phyloP scores from a whole-genome alignment of 495 filamentous ascomycete species.

The Talaromyces proteolyticus region DNA sequence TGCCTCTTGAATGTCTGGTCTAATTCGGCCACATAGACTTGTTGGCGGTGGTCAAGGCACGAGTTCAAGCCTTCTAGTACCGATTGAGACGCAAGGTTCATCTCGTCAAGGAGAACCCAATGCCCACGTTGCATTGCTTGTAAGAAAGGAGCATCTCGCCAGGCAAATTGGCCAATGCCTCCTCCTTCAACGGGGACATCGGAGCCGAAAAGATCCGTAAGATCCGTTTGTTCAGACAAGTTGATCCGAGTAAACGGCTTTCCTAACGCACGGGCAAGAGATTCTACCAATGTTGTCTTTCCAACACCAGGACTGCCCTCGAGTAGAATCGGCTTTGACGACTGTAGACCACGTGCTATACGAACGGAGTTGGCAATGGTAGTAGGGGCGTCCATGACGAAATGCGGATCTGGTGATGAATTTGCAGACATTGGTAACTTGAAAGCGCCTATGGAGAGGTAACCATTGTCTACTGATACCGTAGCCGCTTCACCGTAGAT shows the following conservation, averaged over 20 bases:
- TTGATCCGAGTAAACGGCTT: slow-evolving; percentile 88
- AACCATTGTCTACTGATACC: slow-evolving; percentile 38
- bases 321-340: slow-evolving; percentile 83
- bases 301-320: slow-evolving; percentile 97
- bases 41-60: slow-evolving; percentile 93
- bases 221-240: slow-evolving; percentile 92
- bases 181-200: slow-evolving; percentile 92
- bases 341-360: slow-evolving; percentile 83
- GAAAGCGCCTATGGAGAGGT: slow-evolving; percentile 68
- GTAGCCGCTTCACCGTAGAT: slow-evolving; percentile 55
- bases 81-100: slow-evolving; percentile 97
- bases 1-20: slow-evolving; percentile 89
- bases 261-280: slow-evolving; percentile 71
- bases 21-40: slow-evolving; percentile 91
- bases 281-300: slow-evolving; percentile 88
- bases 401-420: slow-evolving; percentile 50
- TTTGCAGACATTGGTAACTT: slow-evolving; percentile 46
- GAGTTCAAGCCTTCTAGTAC: slow-evolving; percentile 96
- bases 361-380: slow-evolving; percentile 85
- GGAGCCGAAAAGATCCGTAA: slow-evolving; percentile 96
- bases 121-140: slow-evolving; percentile 92
- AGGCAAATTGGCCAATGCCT: slow-evolving; percentile 80
- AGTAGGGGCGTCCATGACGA: slow-evolving; percentile 82
- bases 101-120: slow-evolving; percentile 97
- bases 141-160: slow-evolving; percentile 93